phyloP scores from a whole-genome alignment of 108 stramenopile species.

The Discostella pseudostelligera region DNA sequence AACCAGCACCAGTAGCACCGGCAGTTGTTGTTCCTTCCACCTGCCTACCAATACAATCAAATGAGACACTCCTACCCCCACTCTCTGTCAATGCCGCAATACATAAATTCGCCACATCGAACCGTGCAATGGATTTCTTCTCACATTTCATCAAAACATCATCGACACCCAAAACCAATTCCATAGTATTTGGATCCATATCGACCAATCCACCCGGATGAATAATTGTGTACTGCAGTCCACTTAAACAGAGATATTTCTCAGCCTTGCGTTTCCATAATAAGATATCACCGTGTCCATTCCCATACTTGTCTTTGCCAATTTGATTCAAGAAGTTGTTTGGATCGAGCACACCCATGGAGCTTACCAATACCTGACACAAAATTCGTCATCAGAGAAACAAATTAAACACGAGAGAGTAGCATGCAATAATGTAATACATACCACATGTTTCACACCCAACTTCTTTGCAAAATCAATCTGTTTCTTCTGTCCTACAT shows the following conservation, averaged over 20 bases:
- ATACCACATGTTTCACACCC: slow-evolving; percentile 73
- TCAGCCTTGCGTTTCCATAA: slow-evolving; percentile 92
- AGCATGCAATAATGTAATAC: too few species aligned
- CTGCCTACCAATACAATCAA: slow-evolving; percentile 59
- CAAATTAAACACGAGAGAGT: too few species aligned
- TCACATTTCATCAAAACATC: slow-evolving; percentile 61
- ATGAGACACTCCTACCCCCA: slow-evolving; percentile 48
- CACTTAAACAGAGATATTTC: slow-evolving; percentile 64
- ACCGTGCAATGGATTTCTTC: slow-evolving; percentile 63
- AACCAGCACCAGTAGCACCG: background rate
- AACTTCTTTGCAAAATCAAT: slow-evolving; percentile 79
- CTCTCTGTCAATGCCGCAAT: slow-evolving; percentile 60
- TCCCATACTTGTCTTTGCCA: slow-evolving; percentile 70
- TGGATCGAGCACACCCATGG: slow-evolving; percentile 91
- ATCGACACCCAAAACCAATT: slow-evolving; percentile 78
- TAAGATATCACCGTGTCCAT: slow-evolving; percentile 85
- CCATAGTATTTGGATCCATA: slow-evolving; percentile 42
- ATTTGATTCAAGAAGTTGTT: slow-evolving; percentile 86
- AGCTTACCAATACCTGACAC: slow-evolving; percentile 38
- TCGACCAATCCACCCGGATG: slow-evolving; percentile 90
- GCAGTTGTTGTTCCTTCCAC: slow-evolving; percentile 3
- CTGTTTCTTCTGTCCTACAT: slow-evolving; percentile 71
- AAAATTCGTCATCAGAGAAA: too few species aligned
- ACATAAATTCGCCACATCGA: slow-evolving; percentile 83
- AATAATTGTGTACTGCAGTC: slow-evolving; percentile 82